Percentiles rank a stretch among this genome's conserved stretches.
Evolutionary conservation across 2,329 filamentous ascomycete genomes (phyloP).

Genomic region (Orbilia brochopaga): DNA sequence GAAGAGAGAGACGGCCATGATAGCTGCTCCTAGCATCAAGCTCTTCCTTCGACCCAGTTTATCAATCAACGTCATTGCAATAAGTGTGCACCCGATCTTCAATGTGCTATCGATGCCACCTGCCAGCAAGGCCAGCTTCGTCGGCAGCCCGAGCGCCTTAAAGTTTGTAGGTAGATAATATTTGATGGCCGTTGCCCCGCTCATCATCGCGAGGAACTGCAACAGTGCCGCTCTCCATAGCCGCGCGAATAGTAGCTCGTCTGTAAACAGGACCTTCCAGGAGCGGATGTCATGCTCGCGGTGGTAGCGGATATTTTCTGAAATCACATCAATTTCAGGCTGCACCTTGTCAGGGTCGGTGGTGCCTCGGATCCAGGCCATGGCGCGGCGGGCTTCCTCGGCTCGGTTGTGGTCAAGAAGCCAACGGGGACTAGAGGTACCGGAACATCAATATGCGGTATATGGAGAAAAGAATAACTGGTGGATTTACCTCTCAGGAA

Average conservation of each 20-base stretch:
- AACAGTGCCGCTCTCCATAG: slow-evolving; percentile 66
- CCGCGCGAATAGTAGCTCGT: slow-evolving; percentile 62
- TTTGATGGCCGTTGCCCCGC: slow-evolving; percentile 67
- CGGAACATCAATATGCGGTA: slow-evolving; percentile 4
- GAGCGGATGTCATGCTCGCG: slow-evolving; percentile 56
- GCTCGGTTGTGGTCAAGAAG: slow-evolving; percentile 63
- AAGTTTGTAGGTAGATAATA: slow-evolving; percentile 67
- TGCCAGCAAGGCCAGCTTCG: slow-evolving; percentile 62
- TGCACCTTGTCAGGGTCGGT: slow-evolving; percentile 58
- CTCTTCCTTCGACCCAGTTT: slow-evolving; percentile 62
- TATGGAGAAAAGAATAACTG: background rate
- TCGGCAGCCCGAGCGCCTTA: slow-evolving; percentile 62
- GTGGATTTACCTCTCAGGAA: slow-evolving; percentile 64
- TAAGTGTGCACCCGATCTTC: slow-evolving; percentile 65
- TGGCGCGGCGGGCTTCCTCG: slow-evolving; percentile 60
- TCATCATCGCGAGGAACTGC: slow-evolving; percentile 69
- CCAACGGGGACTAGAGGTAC: slow-evolving; percentile 63
- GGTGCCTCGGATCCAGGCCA: slow-evolving; percentile 62
- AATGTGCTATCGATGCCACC: slow-evolving; percentile 66
- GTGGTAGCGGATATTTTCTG: slow-evolving; percentile 59
- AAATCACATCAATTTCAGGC: slow-evolving; percentile 60
- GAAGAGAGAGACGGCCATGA: slow-evolving; percentile 65
- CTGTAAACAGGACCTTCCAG: slow-evolving; percentile 63
- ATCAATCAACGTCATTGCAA: slow-evolving; percentile 67
- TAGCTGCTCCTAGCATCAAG: slow-evolving; percentile 61